Percentiles rank a stretch among this genome's conserved stretches.
These are phyloP conservation scores for Primulina tabacum DNA, from an alignment of 257 asterid genomes.

Conservation along the genomic window DNA sequence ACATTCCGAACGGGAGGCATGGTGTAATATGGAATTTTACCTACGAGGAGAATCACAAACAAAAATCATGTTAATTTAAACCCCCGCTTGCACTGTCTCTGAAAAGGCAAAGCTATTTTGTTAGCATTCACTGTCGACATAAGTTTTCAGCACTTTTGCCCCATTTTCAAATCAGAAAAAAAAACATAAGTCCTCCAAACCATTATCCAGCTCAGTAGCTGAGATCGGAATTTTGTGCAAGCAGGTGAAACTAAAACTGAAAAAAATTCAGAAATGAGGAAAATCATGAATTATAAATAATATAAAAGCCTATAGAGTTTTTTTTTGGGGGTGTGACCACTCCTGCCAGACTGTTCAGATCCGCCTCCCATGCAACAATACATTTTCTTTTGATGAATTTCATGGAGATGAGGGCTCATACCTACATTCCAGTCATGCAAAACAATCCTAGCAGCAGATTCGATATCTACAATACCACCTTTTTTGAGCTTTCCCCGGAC, in stretches of 20 bases:
- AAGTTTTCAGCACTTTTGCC: not conserved
- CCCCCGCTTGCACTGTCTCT: not conserved
- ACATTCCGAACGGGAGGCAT: slow-evolving; percentile 75
- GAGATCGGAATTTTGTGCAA: not conserved
- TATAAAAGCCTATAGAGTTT: too few species aligned
- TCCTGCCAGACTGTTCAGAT: not conserved
- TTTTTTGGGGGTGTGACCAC: not conserved
- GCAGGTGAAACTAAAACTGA: not conserved
- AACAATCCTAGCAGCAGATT: slow-evolving; percentile 83
- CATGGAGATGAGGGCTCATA: slow-evolving; percentile 25
- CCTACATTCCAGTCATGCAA: slow-evolving; percentile 97
- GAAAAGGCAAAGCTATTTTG: not conserved
- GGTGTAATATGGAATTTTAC: slow-evolving; percentile 94
- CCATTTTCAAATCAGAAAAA: not conserved
- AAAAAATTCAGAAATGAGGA: too few species aligned
- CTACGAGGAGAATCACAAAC: slow-evolving; percentile 35
- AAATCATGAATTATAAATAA: not conserved
- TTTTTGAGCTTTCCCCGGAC: slow-evolving; percentile 85
- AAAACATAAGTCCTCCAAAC: not conserved
- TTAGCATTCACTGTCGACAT: not conserved
- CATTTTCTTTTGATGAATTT: slow-evolving; percentile 13
- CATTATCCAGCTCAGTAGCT: not conserved
- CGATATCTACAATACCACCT: slow-evolving; percentile 83
- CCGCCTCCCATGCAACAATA: not conserved
- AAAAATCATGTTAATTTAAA: not conserved